phyloP scores from a whole-genome alignment of 441 rosid genomes.

The Gossypium schwendimanii region DNA sequence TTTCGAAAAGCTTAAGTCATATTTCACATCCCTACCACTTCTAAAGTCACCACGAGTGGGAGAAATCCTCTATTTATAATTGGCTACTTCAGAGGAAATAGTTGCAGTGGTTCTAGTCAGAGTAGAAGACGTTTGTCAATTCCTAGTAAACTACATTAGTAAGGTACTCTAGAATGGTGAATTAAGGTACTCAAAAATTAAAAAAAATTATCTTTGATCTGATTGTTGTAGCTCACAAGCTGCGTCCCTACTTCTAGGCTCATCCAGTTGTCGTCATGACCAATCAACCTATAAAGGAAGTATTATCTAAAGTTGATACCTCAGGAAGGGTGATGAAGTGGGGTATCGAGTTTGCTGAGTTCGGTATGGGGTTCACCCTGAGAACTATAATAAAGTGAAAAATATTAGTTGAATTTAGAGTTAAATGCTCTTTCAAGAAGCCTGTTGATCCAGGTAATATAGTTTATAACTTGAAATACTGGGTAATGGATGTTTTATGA shows the following conservation, averaged over 20 bases:
- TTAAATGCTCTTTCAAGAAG: not conserved
- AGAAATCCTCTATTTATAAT: too few species aligned
- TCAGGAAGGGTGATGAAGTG: not conserved
- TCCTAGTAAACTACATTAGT: not conserved
- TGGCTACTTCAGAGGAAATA: not conserved
- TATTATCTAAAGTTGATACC: not conserved
- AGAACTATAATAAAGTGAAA: too few species aligned
- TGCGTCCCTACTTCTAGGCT: not conserved
- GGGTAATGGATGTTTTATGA: too few species aligned
- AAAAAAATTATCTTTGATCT: not conserved
- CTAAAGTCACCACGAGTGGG: not conserved
- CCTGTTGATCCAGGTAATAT: too few species aligned
- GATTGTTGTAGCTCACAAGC: too few species aligned
- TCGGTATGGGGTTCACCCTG: not conserved
- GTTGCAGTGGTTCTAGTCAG: not conserved
- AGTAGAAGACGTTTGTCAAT: too few species aligned
- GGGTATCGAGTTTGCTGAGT: not conserved
- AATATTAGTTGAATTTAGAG: too few species aligned
- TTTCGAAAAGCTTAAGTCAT: too few species aligned
- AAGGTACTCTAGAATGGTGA: not conserved
- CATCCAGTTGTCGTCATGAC: not conserved
- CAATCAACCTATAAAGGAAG: not conserved
- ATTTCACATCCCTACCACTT: not conserved
- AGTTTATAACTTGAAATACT: too few species aligned
- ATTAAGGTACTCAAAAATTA: too few species aligned